phyloP scores from a whole-genome alignment of 305 asterid genomes.

The Fraxinus nigra region DNA sequence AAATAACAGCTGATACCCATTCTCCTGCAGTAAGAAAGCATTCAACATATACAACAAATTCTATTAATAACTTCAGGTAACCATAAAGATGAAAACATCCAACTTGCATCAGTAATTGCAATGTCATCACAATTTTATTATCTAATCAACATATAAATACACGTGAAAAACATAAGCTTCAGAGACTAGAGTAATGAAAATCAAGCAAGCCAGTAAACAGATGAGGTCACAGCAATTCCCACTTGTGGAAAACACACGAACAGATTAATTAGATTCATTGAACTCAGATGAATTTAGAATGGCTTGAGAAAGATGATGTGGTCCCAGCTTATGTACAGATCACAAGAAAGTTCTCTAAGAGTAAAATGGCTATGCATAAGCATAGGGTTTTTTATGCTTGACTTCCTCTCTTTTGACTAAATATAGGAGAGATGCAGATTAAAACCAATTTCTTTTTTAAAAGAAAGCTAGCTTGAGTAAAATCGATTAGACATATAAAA shows the following conservation, averaged over 20 bases:
- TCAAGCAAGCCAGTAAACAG: background rate
- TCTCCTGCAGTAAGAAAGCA: conserved; percentile 51
- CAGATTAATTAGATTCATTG: background rate
- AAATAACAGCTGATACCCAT: conserved; percentile 88
- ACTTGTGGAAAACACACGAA: background rate
- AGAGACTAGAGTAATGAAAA: background rate
- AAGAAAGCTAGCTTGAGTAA: background rate
- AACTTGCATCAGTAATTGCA: background rate
- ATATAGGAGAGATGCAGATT: background rate
- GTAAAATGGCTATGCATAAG: background rate
- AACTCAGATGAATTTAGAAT: background rate
- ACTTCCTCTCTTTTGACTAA: background rate
- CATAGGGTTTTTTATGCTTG: background rate
- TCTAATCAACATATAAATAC: background rate
- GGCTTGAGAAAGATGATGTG: background rate
- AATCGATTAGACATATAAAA: background rate
- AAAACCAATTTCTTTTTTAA: background rate
- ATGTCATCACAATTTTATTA: background rate
- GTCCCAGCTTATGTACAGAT: background rate
- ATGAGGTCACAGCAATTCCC: background rate
- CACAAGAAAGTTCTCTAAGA: background rate
- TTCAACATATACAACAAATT: background rate
- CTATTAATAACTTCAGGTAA: background rate
- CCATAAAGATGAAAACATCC: background rate
- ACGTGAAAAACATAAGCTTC: background rate